Evolutionary conservation across 2,329 filamentous ascomycete genomes (phyloP).

Genomic region (Ceratocystis alfenasii): DNA sequence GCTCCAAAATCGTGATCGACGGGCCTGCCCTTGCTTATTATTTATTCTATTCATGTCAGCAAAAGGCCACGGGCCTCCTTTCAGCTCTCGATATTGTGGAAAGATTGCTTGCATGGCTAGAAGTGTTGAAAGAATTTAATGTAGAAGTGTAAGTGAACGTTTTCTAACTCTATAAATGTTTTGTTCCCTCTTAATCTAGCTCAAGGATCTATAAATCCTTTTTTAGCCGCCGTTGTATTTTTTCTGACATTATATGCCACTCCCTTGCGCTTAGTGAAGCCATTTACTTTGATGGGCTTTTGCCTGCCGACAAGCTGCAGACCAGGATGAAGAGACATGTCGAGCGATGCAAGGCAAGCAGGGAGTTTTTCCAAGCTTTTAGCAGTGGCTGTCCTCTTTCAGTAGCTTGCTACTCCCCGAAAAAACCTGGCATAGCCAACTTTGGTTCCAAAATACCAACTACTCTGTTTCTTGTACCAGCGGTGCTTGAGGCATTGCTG

Average conservation of each 20-base stretch:
- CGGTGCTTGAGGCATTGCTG: conserved; percentile 59
- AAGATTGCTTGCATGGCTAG: conserved; percentile 50
- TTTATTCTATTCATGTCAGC: conserved; percentile 3
- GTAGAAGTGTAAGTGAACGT: conserved; percentile 46
- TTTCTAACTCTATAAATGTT: not conserved
- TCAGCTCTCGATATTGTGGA: conserved; percentile 42
- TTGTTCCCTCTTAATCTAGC: conserved; percentile 18
- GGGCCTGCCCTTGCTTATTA: conserved; percentile 66
- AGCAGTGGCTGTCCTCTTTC: conserved; percentile 15
- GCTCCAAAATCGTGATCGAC: conserved; percentile 49
- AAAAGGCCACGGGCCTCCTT: conserved; percentile 33
- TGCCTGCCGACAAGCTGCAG: conserved; percentile 54
- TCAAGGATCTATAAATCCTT: no score
- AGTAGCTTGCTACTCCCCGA: conserved; percentile 35
- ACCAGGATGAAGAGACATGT: conserved; percentile 45
- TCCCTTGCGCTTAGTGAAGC: conserved; percentile 37
- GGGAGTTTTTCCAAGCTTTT: conserved; percentile 26
- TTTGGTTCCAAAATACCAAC: not conserved
- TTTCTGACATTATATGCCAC: not conserved
- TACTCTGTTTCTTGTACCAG: conserved; percentile 56
- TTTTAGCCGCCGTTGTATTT: no score
- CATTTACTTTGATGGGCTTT: conserved; percentile 76
- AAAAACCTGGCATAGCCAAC: not conserved
- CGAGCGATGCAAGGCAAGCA: conserved; percentile 18
- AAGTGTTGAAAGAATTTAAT: conserved; percentile 41